Evolutionary conservation across 345 rosid species (phyloP).

Genomic region (Moricandia arvensis): DNA sequence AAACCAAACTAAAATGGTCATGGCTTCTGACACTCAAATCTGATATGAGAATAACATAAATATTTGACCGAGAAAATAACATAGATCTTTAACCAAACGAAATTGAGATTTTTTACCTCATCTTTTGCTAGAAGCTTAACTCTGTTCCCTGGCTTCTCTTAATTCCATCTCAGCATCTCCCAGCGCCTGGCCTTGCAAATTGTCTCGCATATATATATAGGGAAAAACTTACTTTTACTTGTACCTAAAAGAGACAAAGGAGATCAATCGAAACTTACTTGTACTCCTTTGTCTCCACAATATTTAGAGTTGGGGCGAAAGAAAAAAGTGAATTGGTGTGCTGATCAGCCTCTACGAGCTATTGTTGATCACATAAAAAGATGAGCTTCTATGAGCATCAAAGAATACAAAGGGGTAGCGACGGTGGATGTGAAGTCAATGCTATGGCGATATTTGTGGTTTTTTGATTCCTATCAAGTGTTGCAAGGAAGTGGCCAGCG

Average conservation of each 20-base stretch:
- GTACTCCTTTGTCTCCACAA: neutral
- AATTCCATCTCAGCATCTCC: neutral
- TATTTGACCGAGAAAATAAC: no score
- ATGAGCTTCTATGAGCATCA: neutral
- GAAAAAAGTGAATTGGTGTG: neutral
- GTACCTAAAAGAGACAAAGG: neutral
- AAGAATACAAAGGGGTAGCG: neutral
- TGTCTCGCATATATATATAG: neutral
- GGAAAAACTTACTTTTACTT: neutral
- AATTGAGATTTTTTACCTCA: neutral
- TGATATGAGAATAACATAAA: no score
- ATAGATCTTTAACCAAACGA: no score
- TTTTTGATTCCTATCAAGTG: no score
- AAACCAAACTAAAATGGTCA: no score
- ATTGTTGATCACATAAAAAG: no score
- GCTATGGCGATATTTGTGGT: no score
- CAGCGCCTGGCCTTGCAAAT: neutral
- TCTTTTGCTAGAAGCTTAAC: neutral
- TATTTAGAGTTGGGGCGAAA: neutral
- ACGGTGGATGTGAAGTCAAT: no score
- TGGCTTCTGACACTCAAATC: no score
- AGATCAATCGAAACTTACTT: neutral
- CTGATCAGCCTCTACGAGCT: no score
- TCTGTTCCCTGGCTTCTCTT: neutral
- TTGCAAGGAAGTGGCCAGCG: no score